Base-by-base conservation (phyloP, 768 basidiomycete genomes). In the Psilocybe azurescens region DNA sequence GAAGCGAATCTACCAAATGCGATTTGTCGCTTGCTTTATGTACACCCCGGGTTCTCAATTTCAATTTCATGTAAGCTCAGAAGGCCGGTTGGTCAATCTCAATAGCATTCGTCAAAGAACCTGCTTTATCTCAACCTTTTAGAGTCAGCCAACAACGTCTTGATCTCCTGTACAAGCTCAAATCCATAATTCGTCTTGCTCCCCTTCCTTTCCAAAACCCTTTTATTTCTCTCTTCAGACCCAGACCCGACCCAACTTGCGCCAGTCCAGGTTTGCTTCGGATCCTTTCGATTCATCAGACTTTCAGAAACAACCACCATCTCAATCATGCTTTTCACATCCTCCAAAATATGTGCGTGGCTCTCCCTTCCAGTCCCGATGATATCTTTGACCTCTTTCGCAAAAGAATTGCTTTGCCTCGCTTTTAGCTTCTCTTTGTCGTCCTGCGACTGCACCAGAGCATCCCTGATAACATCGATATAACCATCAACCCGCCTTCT, bases 401-500 rank as follows among this genome's bases (percentile, higher is more conserved):
- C 57, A 41, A 70, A 65, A 16, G 16, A 18, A 14, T 28, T 50
- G 4, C n/a, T 39, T 30, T 20, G 59, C 13, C 24, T 38, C 30
- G 41, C 30, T 13, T 44, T 38, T n/a, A 5, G 8, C 11, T 32
- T 6, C 24, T 13, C 41, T 5, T n/a, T 44, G 41, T 54, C 56
- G 29, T 14, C 41, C 28, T 18, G 44, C 30, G 49, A 46, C 9
- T 57, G 20, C 5, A 63, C 18, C 46, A 73, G 59, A 16, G 18
- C 51, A 7, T 58, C 58, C 36, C 68, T 62, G 16, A 72, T 62
- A 3, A 59, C 38, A 39, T 74, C 75, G n/a, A 76, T 56, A 56
- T 71, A 69, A 3, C 71, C 71, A 38, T 65, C 69, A 14, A 69
- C 60, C 29, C 61, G 63, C 2, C 64, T 53, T 28, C 33, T 46